Conservation (phyloP, 225 moss, liverwort and hornwort species). For the Pleurozium schreberi region DNA sequence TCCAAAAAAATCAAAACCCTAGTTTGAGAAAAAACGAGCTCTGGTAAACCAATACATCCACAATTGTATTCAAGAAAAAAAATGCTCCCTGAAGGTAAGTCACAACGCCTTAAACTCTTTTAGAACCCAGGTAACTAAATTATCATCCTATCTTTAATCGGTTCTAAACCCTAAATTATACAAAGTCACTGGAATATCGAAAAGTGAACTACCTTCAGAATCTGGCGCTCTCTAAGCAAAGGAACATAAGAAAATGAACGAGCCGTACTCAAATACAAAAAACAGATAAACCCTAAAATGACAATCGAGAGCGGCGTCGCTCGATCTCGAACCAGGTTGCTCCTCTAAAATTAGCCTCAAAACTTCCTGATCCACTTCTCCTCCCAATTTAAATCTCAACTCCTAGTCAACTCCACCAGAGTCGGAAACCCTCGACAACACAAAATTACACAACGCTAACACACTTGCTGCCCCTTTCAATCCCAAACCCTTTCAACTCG, state of each 20-base stretch:
- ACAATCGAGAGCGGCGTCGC: neutral
- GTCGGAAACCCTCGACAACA: neutral
- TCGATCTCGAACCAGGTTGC: neutral
- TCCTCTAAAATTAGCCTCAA: neutral
- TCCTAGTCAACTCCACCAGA: neutral
- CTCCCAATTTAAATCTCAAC: neutral
- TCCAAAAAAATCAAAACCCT: neutral
- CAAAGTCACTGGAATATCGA: neutral
- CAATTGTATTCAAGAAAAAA: neutral
- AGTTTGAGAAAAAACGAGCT: neutral
- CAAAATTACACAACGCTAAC: neutral
- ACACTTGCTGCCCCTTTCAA: neutral
- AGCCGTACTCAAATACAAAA: neutral
- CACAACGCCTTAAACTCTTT: neutral
- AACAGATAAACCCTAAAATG: neutral
- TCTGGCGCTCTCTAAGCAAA: neutral
- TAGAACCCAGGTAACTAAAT: neutral
- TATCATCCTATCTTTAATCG: neutral
- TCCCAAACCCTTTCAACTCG: neutral
- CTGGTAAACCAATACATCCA: neutral
- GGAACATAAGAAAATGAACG: neutral
- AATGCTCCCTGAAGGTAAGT: neutral
- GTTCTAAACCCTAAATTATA: constrained; percentile 1
- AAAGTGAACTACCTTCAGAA: neutral
- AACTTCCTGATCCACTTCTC: neutral